Percentiles rank a stretch among this genome's conserved stretches.
Conservation (phyloP, 805 yeast genomes). For the Metschnikowia vanudenii region DNA sequence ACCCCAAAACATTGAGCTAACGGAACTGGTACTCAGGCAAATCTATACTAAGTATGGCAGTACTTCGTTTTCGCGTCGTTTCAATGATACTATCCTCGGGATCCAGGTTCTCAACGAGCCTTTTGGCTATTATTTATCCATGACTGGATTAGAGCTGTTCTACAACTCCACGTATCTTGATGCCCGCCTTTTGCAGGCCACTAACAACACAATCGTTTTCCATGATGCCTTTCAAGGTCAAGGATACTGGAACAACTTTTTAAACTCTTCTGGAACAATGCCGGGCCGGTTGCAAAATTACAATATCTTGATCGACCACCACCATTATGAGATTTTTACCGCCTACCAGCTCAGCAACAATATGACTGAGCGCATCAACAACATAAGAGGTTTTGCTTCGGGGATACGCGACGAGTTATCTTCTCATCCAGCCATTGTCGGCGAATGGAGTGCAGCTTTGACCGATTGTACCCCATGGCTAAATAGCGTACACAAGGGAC, state of each 20-base stretch:
- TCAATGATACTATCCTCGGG: slow-evolving; percentile 16
- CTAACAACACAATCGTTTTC: slow-evolving; percentile 48
- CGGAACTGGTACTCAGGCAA: slow-evolving; percentile 21
- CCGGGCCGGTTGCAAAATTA: slow-evolving; percentile 26
- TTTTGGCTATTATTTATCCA: slow-evolving; percentile 13
- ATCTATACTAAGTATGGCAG: slow-evolving; percentile 18
- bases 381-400: slow-evolving; percentile 31
- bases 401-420: slow-evolving; percentile 39
- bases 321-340: slow-evolving; percentile 39
- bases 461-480: slow-evolving; percentile 37
- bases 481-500: slow-evolving; percentile 14
- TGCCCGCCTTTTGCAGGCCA: slow-evolving; percentile 29
- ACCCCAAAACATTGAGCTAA: slow-evolving; percentile 12
- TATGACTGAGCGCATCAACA: slow-evolving; percentile 31
- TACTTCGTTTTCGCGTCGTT: slow-evolving; percentile 8
- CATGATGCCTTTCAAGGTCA: slow-evolving; percentile 65
- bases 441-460: slow-evolving; percentile 74
- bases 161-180: slow-evolving; percentile 32
- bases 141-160: slow-evolving; percentile 26
- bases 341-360: slow-evolving; percentile 25
- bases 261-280: slow-evolving; percentile 21
- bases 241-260: slow-evolving; percentile 54
- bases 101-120: slow-evolving; percentile 21
- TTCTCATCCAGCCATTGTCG: slow-evolving; percentile 72
- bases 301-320: slow-evolving; percentile 41